phyloP scores from a whole-genome alignment of 1,284 basidiomycete species.

The Pseudozyma flocculosa region DNA sequence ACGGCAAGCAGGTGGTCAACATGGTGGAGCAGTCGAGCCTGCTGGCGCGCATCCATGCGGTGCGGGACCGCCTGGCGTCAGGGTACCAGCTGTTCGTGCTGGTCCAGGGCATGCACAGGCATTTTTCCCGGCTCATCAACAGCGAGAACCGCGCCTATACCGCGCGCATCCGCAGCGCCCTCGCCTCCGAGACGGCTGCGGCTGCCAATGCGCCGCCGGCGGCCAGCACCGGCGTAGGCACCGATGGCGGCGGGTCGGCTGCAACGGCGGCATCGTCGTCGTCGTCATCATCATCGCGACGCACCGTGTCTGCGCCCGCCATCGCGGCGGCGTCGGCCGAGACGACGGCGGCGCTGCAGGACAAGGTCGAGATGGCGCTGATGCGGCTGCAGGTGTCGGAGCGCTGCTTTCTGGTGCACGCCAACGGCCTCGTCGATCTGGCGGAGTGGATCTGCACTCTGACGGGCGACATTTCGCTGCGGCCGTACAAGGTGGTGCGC shows the following conservation, averaged over 20 bases:
- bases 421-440: constrained; percentile 16
- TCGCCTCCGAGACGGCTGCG: constrained; percentile 8
- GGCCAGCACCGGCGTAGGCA: no score
- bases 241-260: no score
- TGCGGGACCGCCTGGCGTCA: constrained; percentile 2
- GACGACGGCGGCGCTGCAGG: constrained; percentile 1
- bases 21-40: constrained; percentile 12
- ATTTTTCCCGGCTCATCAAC: constrained; percentile 9
- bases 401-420: constrained; percentile 31
- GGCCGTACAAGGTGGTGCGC: constrained; percentile 32
- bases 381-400: constrained; percentile 31
- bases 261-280: no score
- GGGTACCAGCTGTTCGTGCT: constrained; percentile 24
- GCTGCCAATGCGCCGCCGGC: constrained; percentile 2
- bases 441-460: constrained; percentile 32
- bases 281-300: no score
- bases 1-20: constrained; percentile 19
- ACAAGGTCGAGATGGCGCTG: constrained; percentile 13
- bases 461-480: constrained; percentile 20
- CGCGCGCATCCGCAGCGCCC: constrained; percentile 24
- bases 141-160: constrained; percentile 30
- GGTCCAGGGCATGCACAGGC: constrained; percentile 32
- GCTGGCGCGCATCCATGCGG: constrained; percentile 5
- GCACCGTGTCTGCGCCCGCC: no score
- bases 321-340: no score